A percentile compares a stretch with the other conserved stretches of the same genome.
Conservation (phyloP, 805 yeast genomes). For the Starmerella powellii region DNA sequence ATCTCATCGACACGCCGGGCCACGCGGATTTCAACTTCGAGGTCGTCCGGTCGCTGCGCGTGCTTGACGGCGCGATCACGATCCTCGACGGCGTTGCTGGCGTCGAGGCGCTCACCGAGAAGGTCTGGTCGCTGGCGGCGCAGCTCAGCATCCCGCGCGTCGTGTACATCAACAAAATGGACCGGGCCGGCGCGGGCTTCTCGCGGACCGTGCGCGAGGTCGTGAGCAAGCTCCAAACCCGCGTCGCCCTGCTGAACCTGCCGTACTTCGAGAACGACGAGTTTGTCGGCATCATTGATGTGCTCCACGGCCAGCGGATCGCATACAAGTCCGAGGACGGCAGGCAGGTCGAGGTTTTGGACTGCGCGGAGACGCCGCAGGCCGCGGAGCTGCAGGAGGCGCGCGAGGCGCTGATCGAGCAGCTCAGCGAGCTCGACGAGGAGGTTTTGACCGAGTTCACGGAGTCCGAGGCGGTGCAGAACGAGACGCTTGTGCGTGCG, state of each 20-base stretch:
- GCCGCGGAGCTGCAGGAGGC: constrained; percentile 33
- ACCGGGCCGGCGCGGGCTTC: constrained; percentile 89
- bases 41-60: constrained; percentile 78
- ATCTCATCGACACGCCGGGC: constrained; percentile 93
- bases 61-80: constrained; percentile 87
- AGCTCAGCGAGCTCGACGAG: constrained; percentile 75
- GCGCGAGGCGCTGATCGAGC: constrained; percentile 61
- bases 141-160: constrained; percentile 58
- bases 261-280: constrained; percentile 54
- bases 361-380: constrained; percentile 21
- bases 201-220: constrained; percentile 81
- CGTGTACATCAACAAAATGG: constrained; percentile 88
- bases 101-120: constrained; percentile 95
- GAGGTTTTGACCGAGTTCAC: constrained; percentile 61
- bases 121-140: constrained; percentile 84
- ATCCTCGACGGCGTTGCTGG: constrained; percentile 94
- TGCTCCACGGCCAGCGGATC: constrained; percentile 42
- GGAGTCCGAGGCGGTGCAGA: constrained; percentile 43
- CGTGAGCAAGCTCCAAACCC: constrained; percentile 58
- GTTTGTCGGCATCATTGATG: constrained; percentile 67
- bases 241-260: constrained; percentile 60
- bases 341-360: constrained; percentile 36
- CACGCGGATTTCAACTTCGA: constrained; percentile 97
- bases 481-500: constrained; percentile 42
- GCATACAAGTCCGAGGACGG: constrained; percentile 44